These are phyloP conservation scores for Pisolithus albus DNA, from an alignment of 768 basidiomycete genomes.

Conservation along the genomic window DNA sequence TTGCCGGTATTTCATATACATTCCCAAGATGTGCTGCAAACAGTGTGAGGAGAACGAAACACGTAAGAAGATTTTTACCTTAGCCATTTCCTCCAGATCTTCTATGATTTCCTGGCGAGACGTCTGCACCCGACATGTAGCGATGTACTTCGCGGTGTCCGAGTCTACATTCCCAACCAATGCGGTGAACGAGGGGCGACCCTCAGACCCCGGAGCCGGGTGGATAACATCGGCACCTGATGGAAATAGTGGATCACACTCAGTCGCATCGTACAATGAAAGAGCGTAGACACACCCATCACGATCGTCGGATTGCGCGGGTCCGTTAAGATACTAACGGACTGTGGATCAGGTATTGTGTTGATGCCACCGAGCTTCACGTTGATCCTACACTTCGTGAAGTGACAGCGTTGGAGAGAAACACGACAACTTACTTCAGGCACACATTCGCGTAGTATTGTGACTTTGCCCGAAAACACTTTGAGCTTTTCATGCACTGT, in stretches of 20 bases:
- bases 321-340: conserved; percentile 60
- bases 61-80: conserved; percentile 28
- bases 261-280: not conserved
- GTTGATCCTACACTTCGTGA: conserved; percentile 48
- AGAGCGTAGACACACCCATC: conserved; percentile 46
- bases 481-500: conserved; percentile 65
- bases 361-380: conserved; percentile 85
- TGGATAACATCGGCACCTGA: conserved; percentile 79
- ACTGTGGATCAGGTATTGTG: conserved; percentile 62
- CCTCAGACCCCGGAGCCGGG: conserved; percentile 72
- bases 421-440: conserved; percentile 50
- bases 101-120: conserved; percentile 74
- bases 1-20: conserved; percentile 54
- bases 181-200: conserved; percentile 74
- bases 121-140: conserved; percentile 55
- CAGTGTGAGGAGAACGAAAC: conserved; percentile 8
- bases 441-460: conserved; percentile 82
- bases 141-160: conserved; percentile 63
- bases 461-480: conserved; percentile 59
- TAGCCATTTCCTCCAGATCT: conserved; percentile 59
- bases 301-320: conserved; percentile 70
- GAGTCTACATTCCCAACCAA: conserved; percentile 78
- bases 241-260: not conserved
- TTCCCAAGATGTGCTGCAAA: conserved; percentile 43
- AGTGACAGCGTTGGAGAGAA: not conserved